phyloP scores from a whole-genome alignment of 441 rosid genomes.

The Erysimum cheiri region DNA sequence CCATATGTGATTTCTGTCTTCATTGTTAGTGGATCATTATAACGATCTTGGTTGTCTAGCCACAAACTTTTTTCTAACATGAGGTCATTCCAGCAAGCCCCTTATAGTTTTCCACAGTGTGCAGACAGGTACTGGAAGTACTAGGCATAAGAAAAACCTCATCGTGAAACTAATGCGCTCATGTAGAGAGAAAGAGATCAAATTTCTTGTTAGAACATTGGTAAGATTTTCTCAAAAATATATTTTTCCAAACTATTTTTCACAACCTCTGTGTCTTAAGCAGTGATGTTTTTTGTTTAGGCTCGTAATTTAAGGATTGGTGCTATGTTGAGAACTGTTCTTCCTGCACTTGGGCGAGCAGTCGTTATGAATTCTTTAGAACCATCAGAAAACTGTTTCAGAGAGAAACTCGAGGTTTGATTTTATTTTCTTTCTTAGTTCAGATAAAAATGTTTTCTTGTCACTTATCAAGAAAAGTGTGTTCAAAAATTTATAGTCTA shows the following conservation, averaged over 20 bases:
- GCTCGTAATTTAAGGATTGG: constrained; percentile 89
- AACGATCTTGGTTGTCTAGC: constrained; percentile 4
- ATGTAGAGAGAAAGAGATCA: constrained; percentile 90
- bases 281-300: constrained; percentile 43
- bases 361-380: constrained; percentile 67
- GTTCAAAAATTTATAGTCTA: not conserved
- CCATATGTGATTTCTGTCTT: constrained; percentile 3
- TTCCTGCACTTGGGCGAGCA: constrained; percentile 90
- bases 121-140: constrained; percentile 85
- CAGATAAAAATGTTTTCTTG: not conserved
- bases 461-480: constrained; percentile 7
- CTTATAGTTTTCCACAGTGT: constrained; percentile 59
- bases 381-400: constrained; percentile 47
- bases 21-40: not conserved
- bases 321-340: constrained; percentile 88
- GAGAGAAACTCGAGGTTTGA: constrained; percentile 76
- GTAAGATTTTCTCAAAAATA: constrained; percentile 47
- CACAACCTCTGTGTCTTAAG: not conserved
- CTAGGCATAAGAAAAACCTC: constrained; percentile 71
- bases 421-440: not conserved
- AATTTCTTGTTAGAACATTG: constrained; percentile 86
- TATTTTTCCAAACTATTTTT: not conserved
- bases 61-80: not conserved
- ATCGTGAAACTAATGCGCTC: constrained; percentile 81
- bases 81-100: constrained; percentile 11